phyloP scores from a whole-genome alignment of 1,284 basidiomycete species.

The Meripilus lineatus region DNA sequence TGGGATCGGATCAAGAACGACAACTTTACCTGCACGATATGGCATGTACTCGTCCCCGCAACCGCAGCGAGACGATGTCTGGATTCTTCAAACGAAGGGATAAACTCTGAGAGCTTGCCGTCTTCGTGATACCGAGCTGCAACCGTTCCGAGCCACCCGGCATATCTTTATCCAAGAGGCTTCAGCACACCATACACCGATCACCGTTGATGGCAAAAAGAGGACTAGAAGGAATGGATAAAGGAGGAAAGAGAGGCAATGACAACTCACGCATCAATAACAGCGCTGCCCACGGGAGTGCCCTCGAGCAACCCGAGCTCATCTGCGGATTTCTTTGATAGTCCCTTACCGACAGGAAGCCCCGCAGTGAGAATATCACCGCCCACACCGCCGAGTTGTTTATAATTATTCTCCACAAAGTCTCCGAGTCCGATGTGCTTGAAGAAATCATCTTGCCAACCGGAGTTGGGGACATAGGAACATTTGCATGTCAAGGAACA shows the following conservation, averaged over 20 bases:
- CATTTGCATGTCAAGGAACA: slow-evolving; percentile 98
- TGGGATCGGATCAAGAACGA: neutral
- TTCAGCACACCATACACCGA: neutral
- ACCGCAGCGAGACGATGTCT: slow-evolving; percentile 85
- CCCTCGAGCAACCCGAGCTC: slow-evolving; percentile 86
- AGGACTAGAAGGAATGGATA: neutral
- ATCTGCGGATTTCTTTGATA: slow-evolving; percentile 74
- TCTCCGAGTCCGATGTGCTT: slow-evolving; percentile 74
- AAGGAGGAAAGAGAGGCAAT: neutral
- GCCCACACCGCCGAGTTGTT: slow-evolving; percentile 71
- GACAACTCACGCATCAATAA: slow-evolving; percentile 84
- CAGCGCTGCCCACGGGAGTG: slow-evolving; percentile 90
- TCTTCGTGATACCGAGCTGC: slow-evolving; percentile 72
- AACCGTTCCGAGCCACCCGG: slow-evolving; percentile 98
- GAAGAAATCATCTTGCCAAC: slow-evolving; percentile 91
- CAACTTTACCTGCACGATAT: slow-evolving; percentile 72
- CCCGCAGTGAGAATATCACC: slow-evolving; percentile 84
- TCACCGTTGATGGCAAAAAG: too few species aligned
- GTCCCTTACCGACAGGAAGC: slow-evolving; percentile 82
- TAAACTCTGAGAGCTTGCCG: slow-evolving; percentile 42
- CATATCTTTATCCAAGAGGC: slow-evolving; percentile 68
- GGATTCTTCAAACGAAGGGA: slow-evolving; percentile 69
- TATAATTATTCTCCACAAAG: slow-evolving; percentile 65
- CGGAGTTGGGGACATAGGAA: slow-evolving; percentile 85
- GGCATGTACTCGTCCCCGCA: slow-evolving; percentile 95